Base-by-base conservation (phyloP, 2,329 filamentous ascomycete species). In the Periconia sp. region DNA sequence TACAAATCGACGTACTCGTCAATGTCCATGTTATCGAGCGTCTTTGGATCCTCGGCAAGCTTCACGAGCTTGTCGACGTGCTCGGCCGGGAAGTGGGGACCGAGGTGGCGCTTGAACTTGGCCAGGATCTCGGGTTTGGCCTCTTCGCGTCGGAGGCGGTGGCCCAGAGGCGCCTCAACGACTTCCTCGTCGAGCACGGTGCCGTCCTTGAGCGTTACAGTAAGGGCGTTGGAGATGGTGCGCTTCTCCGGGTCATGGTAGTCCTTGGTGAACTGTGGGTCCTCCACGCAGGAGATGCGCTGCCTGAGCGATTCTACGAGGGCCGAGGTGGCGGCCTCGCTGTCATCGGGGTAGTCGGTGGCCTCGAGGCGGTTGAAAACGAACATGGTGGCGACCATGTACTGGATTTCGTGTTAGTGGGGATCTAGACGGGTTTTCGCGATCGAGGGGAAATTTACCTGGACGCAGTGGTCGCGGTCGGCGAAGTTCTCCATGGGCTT, bases 401-500 rank as follows among this genome's bases (percentile, higher is more conserved):
- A 99, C 76, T 82, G 57, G 43, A 43, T 54, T 18, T 48, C 6
- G 10, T 52, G 51, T 74, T 47, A 73, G 68, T 56, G n/a, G 41
- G 9, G 10, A 31, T 19, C 30, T 9, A 2, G 17, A 6, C 15
- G 5, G 33, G 6, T 6, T 27, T 13, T n/a, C 46, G 19, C 30
- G 23, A 8, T 11, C 20, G 40, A n/a, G 17, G 5, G 20, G 44
- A 45, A 45, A 55, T 71, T 57, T 70, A 81, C 79, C 81, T 97
- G 94, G 65, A 99, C 93, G 80, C 94, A 99, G 85, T 99, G 94
- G 79, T 99, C 94, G 71, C 94, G 92, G 80, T 99, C 94, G 71
- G 94, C 94, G 54, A 97, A 99, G 86, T 99, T 99, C 82, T 97
- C 92, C 91, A 99, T 96, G 66, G 92, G 88, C 85, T 97, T 97